Conservation (phyloP, 352 stramenopile genomes). For the Blastocystis sp. region DNA sequence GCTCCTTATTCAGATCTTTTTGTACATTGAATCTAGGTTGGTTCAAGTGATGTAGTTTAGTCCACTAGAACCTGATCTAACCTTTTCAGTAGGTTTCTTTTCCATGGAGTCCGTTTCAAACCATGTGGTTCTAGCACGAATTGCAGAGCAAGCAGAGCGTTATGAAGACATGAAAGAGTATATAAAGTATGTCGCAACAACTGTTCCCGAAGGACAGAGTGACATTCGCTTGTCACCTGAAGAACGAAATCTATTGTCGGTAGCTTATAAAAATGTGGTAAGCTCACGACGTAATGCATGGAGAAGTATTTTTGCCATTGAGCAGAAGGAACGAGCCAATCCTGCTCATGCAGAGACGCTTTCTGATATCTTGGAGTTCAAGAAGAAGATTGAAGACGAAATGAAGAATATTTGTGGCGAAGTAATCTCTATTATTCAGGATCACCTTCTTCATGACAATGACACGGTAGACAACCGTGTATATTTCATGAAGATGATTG, state of each 20-base stretch:
- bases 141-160: slow-evolving; percentile 82
- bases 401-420: slow-evolving; percentile 90
- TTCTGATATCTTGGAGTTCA: slow-evolving; percentile 54
- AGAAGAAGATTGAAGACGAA: slow-evolving; percentile 75
- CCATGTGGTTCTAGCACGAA: slow-evolving; percentile 74
- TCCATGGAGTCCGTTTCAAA: neutral
- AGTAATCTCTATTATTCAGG: slow-evolving; percentile 91
- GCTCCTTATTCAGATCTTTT: neutral
- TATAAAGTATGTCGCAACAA: slow-evolving; percentile 90
- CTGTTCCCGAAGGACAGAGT: slow-evolving; percentile 53
- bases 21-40: neutral
- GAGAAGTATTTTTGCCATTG: slow-evolving; percentile 70
- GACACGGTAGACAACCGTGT: slow-evolving; percentile 89
- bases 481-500: slow-evolving; percentile 99
- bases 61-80: neutral
- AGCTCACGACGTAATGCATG: slow-evolving; percentile 90
- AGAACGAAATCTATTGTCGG: slow-evolving; percentile 67
- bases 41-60: neutral
- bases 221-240: slow-evolving; percentile 64
- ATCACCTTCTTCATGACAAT: slow-evolving; percentile 79
- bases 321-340: slow-evolving; percentile 48
- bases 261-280: slow-evolving; percentile 94
- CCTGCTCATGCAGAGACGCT: slow-evolving; percentile 23
- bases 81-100: neutral
- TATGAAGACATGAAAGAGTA: slow-evolving; percentile 85